Evolutionary conservation across 352 stramenopile genomes (phyloP), one percentile per base, ranked within the genome.

Genomic region (Globisporangium megalacanthum): DNA sequence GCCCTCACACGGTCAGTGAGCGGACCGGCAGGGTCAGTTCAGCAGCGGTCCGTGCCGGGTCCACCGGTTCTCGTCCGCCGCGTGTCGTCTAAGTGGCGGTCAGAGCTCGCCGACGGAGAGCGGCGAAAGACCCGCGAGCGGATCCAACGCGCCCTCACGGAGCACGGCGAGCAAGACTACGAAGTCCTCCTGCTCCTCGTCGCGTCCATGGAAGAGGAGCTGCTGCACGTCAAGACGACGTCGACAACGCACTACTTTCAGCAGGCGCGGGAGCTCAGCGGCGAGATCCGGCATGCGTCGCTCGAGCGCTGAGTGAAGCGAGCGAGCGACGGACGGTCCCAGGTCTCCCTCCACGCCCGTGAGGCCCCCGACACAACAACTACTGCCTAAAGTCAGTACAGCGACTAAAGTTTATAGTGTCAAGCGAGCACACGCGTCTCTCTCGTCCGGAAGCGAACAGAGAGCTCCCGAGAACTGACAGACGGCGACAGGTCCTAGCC

Each of bases 141-240:
- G n/a, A 79, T 93, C 48, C 77, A 80, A 57, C 73, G 74, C 3
- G 75, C 68, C n/a, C 52, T 93, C 33, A 61, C 77, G 19, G 59
- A 64, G 36, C 73, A 90, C 47, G 78, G 69, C 49, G 65, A 77
- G 11, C 76, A 70, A 37, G 72, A 88, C 62, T 89, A 83, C 49
- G 77, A 90, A n/a, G 64, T 71, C 47, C 73, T 93, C 22, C 56
- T 89, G 55, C 50, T 72, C 17, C 60, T 93, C 31, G 58, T 91
- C 4, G 72, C 79, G 11, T 73, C 83, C 10, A 74, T 93, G 67
- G 83, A 93, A 45, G 83, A 93, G 60, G 80, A 93, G 62, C 63
- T 93, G 36, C 61, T 93, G 56, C 79, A 93, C 61, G 74, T 88
- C 51, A 83, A 85, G 47, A 87, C 77, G 10, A 80, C 63, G 35